Evolutionary conservation across 2,329 filamentous ascomycete genomes (phyloP).

Genomic region (Cercospora zeina): DNA sequence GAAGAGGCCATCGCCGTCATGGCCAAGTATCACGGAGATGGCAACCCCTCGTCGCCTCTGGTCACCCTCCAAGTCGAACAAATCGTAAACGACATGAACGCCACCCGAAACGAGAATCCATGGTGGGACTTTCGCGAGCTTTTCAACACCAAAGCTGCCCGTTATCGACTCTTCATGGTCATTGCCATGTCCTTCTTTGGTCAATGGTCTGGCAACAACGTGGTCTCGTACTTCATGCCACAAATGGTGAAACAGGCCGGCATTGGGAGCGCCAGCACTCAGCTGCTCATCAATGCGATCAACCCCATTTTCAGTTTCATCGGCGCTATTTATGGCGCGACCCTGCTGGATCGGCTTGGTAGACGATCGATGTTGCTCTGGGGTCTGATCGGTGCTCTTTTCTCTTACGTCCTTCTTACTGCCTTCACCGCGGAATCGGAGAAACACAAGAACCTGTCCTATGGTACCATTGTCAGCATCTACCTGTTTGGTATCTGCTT

Average conservation of each 20-base stretch:
- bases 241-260: constrained; percentile 44
- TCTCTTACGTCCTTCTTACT: constrained; percentile 42
- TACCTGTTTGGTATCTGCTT: constrained; percentile 47
- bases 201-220: constrained; percentile 46
- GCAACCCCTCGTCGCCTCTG: constrained; percentile 40
- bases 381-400: constrained; percentile 41
- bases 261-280: constrained; percentile 41
- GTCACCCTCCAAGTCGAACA: constrained; percentile 43
- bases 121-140: constrained; percentile 46
- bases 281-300: constrained; percentile 47
- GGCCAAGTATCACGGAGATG: constrained; percentile 59
- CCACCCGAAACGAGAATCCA: constrained; percentile 49
- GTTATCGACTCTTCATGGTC: constrained; percentile 48
- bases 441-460: constrained; percentile 33
- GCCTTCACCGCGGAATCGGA: constrained; percentile 39
- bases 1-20: constrained; percentile 61
- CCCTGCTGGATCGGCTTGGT: constrained; percentile 30
- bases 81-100: constrained; percentile 43
- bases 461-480: constrained; percentile 45
- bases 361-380: constrained; percentile 43
- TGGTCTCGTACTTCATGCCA: constrained; percentile 41
- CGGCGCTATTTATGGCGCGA: constrained; percentile 44
- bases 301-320: constrained; percentile 44
- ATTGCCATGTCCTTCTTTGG: constrained; percentile 47
- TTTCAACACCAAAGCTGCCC: constrained; percentile 53